Evolutionary conservation across 768 basidiomycete species (phyloP).

Genomic region (Tylopilus sp.): DNA sequence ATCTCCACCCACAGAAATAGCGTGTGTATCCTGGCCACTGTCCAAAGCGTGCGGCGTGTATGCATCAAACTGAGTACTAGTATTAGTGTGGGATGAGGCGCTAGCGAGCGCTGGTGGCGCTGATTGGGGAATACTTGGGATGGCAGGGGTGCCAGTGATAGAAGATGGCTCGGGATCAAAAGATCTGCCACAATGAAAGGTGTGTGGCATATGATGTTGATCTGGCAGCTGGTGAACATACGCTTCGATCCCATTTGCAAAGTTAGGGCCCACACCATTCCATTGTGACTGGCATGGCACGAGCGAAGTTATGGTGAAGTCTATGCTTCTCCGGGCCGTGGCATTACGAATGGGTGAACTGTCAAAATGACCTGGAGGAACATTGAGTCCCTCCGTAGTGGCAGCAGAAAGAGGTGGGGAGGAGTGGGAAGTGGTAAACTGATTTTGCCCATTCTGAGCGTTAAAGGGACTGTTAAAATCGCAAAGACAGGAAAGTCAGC

Average conservation of each 20-base stretch:
- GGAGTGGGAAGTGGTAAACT: background rate
- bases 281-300: background rate
- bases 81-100: background rate
- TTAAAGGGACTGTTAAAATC: background rate
- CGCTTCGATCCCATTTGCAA: background rate
- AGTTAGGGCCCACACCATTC: background rate
- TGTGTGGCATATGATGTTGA: background rate
- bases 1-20: background rate
- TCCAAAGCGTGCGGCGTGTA: background rate
- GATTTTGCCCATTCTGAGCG: background rate
- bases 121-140: background rate
- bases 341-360: background rate
- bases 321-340: background rate
- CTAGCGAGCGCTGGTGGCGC: background rate
- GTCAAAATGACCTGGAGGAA: background rate
- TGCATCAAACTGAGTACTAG: background rate
- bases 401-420: background rate
- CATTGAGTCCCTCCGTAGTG: background rate
- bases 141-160: background rate
- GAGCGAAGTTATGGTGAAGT: background rate
- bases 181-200: background rate
- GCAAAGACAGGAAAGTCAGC: slow-evolving; percentile 1
- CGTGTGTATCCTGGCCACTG: background rate
- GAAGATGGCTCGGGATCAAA: background rate
- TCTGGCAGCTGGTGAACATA: background rate